A percentile compares a stretch with the other conserved stretches of the same genome.
These are phyloP conservation scores for Lachancea quebecensis DNA, from an alignment of 805 yeast species.

Conservation along the genomic window DNA sequence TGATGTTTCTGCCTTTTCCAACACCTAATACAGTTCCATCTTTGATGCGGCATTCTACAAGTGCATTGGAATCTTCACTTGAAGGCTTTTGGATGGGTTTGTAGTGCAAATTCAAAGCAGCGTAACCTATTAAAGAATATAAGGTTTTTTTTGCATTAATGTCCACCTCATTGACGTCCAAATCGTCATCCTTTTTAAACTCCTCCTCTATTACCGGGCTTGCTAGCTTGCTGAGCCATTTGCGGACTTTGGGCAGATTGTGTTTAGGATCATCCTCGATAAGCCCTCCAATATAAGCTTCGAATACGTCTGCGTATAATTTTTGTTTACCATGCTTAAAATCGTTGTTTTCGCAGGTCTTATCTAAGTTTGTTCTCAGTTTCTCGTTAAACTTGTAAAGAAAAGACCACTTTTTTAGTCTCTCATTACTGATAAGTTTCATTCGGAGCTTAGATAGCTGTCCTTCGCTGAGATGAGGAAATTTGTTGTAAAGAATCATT, in stretches of 20 bases:
- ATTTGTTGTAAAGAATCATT: conserved; percentile 52
- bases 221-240: conserved; percentile 52
- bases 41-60: conserved; percentile 60
- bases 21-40: conserved; percentile 57
- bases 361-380: conserved; percentile 44
- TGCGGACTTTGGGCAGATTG: conserved; percentile 42
- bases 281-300: conserved; percentile 88
- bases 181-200: conserved; percentile 15
- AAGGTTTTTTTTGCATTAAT: conserved; percentile 70
- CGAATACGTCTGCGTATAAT: conserved; percentile 81
- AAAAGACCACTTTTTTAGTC: conserved; percentile 62
- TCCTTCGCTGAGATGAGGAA: conserved; percentile 76
- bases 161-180: conserved; percentile 37
- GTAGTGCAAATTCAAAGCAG: conserved; percentile 57
- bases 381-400: conserved; percentile 58
- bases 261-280: conserved; percentile 44
- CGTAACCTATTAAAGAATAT: conserved; percentile 74
- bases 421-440: conserved; percentile 62
- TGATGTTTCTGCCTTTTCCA: conserved; percentile 63
- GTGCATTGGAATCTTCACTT: conserved; percentile 36
- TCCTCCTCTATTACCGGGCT: conserved; percentile 36
- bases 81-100: conserved; percentile 36
- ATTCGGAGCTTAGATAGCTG: conserved; percentile 66
- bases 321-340: conserved; percentile 55
- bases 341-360: conserved; percentile 16